A percentile compares a stretch with the other conserved stretches of the same genome.
These are phyloP conservation scores for Avena insularis DNA, from an alignment of 176 grass and related monocot genomes.

Conservation along the genomic window DNA sequence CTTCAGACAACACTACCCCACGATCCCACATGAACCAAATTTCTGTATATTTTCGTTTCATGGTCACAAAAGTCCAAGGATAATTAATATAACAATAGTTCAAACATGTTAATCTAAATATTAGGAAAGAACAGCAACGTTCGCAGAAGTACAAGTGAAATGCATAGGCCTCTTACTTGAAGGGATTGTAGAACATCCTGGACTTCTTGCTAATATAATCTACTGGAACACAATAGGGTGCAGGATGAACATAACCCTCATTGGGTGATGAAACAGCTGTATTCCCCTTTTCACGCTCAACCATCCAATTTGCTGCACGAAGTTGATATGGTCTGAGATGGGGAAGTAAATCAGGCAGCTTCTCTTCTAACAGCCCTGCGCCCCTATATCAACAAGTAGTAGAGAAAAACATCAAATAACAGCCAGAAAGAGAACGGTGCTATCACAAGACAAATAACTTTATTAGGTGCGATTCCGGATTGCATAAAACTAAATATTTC, in stretches of 20 bases:
- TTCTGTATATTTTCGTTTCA: not conserved
- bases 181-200: conserved; percentile 98
- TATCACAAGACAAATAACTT: conserved; percentile 2
- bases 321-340: conserved; percentile 86
- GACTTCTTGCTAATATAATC: conserved; percentile 69
- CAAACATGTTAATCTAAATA: conserved; percentile 32
- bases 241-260: conserved; percentile 41
- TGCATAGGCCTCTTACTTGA: conserved; percentile 72
- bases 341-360: conserved; percentile 81
- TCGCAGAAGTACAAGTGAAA: conserved; percentile 11
- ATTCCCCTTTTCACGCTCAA: conserved; percentile 73
- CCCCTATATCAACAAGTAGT: conserved; percentile 40
- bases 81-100: conserved; percentile 23
- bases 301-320: conserved; percentile 96
- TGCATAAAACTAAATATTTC: not conserved
- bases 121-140: conserved; percentile 11
- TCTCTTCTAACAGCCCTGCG: conserved; percentile 61
- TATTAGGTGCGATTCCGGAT: not conserved
- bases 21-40: conserved; percentile 3
- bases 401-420: conserved; percentile 34
- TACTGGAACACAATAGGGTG: conserved; percentile 84
- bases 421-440: conserved; percentile 1
- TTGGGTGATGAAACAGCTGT: conserved; percentile 23
- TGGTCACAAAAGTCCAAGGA: conserved; percentile 16
- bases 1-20: not conserved